These are phyloP conservation scores for Lachnellula willkommii DNA, from an alignment of 2,329 filamentous ascomycete species.

Conservation along the genomic window DNA sequence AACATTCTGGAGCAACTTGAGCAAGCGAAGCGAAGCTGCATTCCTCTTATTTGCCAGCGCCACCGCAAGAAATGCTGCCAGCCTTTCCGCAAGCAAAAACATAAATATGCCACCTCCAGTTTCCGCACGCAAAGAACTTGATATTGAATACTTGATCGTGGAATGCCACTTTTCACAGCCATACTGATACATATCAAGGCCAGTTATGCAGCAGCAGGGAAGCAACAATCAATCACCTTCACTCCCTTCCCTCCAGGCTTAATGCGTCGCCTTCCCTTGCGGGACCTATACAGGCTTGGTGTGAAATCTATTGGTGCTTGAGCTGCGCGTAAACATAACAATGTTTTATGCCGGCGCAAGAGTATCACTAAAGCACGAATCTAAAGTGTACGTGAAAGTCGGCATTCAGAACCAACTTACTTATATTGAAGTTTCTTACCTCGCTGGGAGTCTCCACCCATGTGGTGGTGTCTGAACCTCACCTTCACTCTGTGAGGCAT, in stretches of 20 bases:
- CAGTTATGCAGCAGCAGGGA: neutral
- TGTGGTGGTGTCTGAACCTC: neutral
- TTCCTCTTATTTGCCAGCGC: neutral
- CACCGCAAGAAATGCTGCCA: neutral
- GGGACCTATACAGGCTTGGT: neutral
- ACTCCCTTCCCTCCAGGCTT: neutral
- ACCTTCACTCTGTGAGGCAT: constrained; percentile 1
- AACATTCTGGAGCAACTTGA: neutral
- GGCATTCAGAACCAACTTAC: too few relatives aligned
- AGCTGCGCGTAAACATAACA: neutral
- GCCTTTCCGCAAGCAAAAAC: neutral
- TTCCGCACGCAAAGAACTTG: too few relatives aligned
- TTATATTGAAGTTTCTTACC: too few relatives aligned
- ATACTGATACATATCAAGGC: too few relatives aligned
- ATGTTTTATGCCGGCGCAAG: neutral
- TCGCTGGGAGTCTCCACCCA: neutral
- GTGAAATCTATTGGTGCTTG: too few relatives aligned
- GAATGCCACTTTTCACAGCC: neutral
- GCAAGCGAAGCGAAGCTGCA: neutral
- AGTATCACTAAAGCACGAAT: neutral
- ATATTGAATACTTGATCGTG: neutral
- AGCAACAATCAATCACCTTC: neutral
- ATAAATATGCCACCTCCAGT: neutral
- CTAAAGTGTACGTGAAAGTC: too few relatives aligned
- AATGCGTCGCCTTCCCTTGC: neutral